These are phyloP conservation scores for Recurvomyces mirabilis DNA, from an alignment of 495 filamentous ascomycete genomes.

Conservation along the genomic window DNA sequence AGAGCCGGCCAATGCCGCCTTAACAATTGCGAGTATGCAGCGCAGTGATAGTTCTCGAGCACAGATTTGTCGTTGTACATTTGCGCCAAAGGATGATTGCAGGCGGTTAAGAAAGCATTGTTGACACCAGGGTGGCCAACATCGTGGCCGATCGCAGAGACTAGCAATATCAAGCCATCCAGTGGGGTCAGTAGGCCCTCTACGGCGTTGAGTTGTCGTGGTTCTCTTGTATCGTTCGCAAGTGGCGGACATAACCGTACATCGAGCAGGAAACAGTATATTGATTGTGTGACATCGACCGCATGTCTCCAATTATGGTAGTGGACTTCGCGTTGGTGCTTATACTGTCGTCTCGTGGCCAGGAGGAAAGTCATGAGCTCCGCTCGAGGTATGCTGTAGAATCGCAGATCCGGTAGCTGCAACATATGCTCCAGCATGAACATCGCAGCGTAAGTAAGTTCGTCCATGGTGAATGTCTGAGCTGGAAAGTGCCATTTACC, in stretches of 20 bases:
- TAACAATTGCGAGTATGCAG: conserved; percentile 91
- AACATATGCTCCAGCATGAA: conserved; percentile 86
- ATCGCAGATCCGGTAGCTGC: conserved; percentile 64
- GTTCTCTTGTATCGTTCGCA: conserved; percentile 24
- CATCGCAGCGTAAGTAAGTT: conserved; percentile 66
- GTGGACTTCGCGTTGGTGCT: conserved; percentile 87
- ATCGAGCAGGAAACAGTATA: conserved; percentile 80
- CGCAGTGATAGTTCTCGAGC: conserved; percentile 93
- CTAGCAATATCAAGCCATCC: conserved; percentile 77
- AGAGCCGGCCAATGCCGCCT: conserved; percentile 82
- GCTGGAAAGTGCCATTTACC: conserved; percentile 79
- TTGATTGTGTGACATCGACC: conserved; percentile 86
- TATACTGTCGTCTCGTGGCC: conserved; percentile 59
- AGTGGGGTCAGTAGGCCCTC: conserved; percentile 65
- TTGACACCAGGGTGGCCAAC: conserved; percentile 97
- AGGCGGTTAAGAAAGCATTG: conserved; percentile 85
- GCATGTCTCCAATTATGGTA: conserved; percentile 99
- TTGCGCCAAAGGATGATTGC: conserved; percentile 92
- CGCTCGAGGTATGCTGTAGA: conserved; percentile 38
- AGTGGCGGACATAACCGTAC: conserved; percentile 69
- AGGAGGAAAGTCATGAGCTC: conserved; percentile 67
- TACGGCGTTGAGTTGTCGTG: conserved; percentile 42
- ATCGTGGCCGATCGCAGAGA: conserved; percentile 93
- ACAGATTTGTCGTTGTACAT: conserved; percentile 97
- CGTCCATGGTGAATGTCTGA: conserved; percentile 79